A percentile compares a stretch with the other conserved stretches of the same genome.
Evolutionary conservation across 495 filamentous ascomycete species (phyloP).

Genomic region (Aspergillus ellipticus): DNA sequence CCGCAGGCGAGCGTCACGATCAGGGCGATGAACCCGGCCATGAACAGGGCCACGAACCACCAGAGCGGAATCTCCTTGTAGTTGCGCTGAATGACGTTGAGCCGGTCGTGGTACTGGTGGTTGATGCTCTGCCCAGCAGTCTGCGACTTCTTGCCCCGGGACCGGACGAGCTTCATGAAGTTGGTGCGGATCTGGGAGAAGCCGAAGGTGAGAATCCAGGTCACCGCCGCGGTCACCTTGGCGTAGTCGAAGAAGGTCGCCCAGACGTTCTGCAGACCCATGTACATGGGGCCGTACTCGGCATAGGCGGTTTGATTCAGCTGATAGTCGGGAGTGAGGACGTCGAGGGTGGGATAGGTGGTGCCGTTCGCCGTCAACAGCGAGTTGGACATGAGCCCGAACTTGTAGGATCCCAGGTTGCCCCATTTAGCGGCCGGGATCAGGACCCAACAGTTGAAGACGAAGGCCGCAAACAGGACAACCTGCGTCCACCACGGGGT

Average conservation of each 20-base stretch:
- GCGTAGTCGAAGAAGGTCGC: conserved; percentile 56
- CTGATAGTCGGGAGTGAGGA: conserved; percentile 44
- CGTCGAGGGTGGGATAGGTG: conserved; percentile 41
- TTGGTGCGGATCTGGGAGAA: conserved; percentile 41
- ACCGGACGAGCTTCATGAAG: conserved; percentile 33
- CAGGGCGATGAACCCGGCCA: conserved; percentile 43
- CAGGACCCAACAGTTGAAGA: conserved; percentile 53
- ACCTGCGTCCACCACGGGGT: conserved; percentile 7
- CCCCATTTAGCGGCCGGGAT: conserved; percentile 55
- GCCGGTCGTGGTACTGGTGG: conserved; percentile 49
- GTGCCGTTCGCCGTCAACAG: conserved; percentile 49
- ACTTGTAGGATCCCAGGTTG: conserved; percentile 44
- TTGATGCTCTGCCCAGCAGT: conserved; percentile 37
- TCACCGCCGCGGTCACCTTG: conserved; percentile 51
- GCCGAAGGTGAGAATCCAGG: conserved; percentile 55
- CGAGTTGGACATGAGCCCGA: conserved; percentile 53
- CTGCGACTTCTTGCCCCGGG: conserved; percentile 16
- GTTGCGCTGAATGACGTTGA: conserved; percentile 51
- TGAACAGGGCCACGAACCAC: conserved; percentile 51
- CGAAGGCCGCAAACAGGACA: conserved; percentile 41
- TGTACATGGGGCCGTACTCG: conserved; percentile 48
- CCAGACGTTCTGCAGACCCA: conserved; percentile 52
- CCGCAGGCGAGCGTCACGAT: conserved; percentile 42
- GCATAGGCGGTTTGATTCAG: conserved; percentile 54
- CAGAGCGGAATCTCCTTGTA: conserved; percentile 54